These are phyloP conservation scores for Kluyveromyces sp. DNA, from an alignment of 1,139 yeast species.

Conservation along the genomic window DNA sequence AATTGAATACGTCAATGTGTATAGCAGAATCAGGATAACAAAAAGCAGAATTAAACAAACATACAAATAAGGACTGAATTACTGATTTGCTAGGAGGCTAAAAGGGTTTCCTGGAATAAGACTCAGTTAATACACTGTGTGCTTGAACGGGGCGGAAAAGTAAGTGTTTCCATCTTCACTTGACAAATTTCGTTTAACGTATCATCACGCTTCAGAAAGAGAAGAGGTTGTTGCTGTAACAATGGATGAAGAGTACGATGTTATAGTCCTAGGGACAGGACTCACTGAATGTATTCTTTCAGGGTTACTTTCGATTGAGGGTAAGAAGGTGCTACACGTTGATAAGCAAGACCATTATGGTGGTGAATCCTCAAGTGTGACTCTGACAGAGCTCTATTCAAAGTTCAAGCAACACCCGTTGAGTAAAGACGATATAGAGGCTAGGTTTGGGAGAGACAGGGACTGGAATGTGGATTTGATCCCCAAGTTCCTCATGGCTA, in stretches of 20 bases:
- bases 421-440: conserved; percentile 45
- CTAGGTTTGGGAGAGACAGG: conserved; percentile 74
- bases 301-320: conserved; percentile 90
- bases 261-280: conserved; percentile 79
- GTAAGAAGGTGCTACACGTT: conserved; percentile 92
- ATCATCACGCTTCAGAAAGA: no score
- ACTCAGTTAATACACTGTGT: no score
- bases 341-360: conserved; percentile 97
- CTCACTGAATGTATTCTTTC: conserved; percentile 94
- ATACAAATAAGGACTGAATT: no score
- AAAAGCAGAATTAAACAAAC: no score
- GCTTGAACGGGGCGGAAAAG: no score
- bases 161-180: no score
- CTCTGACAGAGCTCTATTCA: conserved; percentile 48
- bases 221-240: no score
- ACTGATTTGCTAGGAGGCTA: no score
- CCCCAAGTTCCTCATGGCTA: conserved; percentile 96
- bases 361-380: conserved; percentile 55
- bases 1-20: no score
- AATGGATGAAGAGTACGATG: conserved; percentile 97
- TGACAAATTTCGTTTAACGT: no score
- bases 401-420: conserved; percentile 70
- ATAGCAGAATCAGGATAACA: no score
- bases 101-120: no score
- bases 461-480: conserved; percentile 98